phyloP scores from a whole-genome alignment of 2,329 filamentous ascomycete species.

The Epichloe coenophiala region DNA sequence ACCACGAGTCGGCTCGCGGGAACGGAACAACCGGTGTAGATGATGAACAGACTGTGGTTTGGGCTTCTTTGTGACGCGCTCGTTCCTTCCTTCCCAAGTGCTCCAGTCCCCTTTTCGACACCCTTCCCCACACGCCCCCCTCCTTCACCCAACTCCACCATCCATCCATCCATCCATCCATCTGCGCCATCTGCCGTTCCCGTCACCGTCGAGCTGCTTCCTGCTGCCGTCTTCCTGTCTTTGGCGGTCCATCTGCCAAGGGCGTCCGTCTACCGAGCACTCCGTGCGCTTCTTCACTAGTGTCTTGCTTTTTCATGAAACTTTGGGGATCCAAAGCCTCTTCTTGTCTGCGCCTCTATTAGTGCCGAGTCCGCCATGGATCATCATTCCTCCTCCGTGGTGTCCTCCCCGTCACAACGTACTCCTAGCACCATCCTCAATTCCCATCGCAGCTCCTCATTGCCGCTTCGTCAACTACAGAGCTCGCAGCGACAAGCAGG shows the following conservation, averaged over 20 bases:
- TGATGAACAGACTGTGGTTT: too few relatives aligned
- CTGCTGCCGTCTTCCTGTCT: background rate
- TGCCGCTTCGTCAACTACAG: conserved; percentile 1
- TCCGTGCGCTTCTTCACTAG: background rate
- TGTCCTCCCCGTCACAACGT: conserved; percentile 7
- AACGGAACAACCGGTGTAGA: too few relatives aligned
- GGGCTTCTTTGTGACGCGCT: background rate
- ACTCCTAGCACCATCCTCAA: conserved; percentile 8
- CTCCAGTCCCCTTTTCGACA: background rate
- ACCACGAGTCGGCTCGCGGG: too few relatives aligned
- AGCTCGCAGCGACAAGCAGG: conserved; percentile 7
- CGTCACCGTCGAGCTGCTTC: background rate
- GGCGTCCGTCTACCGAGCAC: background rate
- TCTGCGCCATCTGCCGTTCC: conserved; percentile 2
- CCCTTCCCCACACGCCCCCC: background rate
- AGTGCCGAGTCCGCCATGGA: conserved; percentile 20
- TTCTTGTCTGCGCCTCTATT: conserved; percentile 1
- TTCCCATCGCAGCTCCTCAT: conserved; percentile 4
- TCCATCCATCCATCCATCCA: background rate
- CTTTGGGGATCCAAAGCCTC: background rate
- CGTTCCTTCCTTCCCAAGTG: conserved; percentile 1
- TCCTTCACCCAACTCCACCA: background rate
- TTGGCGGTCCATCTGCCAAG: background rate
- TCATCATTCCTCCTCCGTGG: conserved; percentile 10
- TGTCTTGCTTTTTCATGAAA: conserved; percentile 1